A percentile compares a stretch with the other conserved stretches of the same genome.
These are phyloP conservation scores for Cephaloascus albidus DNA, from an alignment of 805 yeast species.

Conservation along the genomic window DNA sequence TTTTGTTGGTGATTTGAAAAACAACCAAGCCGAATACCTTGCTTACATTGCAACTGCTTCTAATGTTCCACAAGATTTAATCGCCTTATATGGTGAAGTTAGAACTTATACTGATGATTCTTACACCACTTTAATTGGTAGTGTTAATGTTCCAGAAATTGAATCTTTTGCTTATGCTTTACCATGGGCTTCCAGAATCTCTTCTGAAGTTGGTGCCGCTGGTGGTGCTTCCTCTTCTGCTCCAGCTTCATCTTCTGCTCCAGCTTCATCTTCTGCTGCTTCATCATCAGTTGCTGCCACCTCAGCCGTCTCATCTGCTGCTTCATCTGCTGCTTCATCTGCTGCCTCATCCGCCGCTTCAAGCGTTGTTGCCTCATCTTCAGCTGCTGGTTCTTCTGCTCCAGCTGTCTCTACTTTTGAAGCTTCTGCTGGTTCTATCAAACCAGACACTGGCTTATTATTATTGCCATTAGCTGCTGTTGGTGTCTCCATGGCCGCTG, in stretches of 20 bases:
- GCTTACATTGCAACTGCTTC: slow-evolving; percentile 17
- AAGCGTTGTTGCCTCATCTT: background rate
- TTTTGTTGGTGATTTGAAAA: slow-evolving; percentile 23
- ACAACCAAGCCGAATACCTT: slow-evolving; percentile 19
- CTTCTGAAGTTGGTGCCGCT: slow-evolving; percentile 3
- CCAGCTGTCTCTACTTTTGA: background rate
- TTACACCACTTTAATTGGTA: slow-evolving; percentile 29
- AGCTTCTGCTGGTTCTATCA: background rate
- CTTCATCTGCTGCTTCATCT: slow-evolving; percentile 5
- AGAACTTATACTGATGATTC: slow-evolving; percentile 32
- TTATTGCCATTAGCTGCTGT: background rate
- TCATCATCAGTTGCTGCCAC: slow-evolving; percentile 7
- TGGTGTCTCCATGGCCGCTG: background rate
- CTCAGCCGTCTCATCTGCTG: slow-evolving; percentile 5
- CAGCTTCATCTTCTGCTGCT: slow-evolving; percentile 6
- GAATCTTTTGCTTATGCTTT: slow-evolving; percentile 1
- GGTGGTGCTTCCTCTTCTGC: slow-evolving; percentile 5
- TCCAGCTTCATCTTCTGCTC: slow-evolving; percentile 5
- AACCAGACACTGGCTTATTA: background rate
- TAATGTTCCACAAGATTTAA: slow-evolving; percentile 16
- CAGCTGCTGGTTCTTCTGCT: background rate
- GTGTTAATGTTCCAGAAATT: background rate
- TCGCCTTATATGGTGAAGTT: slow-evolving; percentile 19
- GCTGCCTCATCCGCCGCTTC: slow-evolving; percentile 4
- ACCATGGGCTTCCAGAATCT: slow-evolving; percentile 4